These are phyloP conservation scores for Zea mays DNA, from an alignment of 176 grass and related monocot genomes.

Conservation along the genomic window DNA sequence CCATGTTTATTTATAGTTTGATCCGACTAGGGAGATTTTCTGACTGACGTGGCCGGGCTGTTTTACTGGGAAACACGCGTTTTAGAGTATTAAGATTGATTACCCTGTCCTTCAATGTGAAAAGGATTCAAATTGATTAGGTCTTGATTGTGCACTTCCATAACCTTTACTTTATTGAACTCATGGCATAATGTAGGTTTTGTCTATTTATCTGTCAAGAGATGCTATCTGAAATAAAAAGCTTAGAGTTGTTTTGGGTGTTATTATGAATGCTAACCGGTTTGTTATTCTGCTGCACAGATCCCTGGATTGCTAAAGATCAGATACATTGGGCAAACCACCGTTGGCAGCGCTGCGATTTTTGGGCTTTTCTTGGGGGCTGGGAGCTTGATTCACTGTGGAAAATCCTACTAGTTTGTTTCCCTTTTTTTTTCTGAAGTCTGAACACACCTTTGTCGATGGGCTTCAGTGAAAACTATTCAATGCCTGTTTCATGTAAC, in stretches of 20 bases:
- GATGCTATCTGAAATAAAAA: background rate
- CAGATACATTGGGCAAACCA: slow-evolving; percentile 80
- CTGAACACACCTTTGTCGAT: slow-evolving; percentile 14
- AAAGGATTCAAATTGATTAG: background rate
- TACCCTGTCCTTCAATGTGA: background rate
- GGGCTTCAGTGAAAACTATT: slow-evolving; percentile 14
- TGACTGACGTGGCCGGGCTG: no score
- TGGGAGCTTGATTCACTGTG: slow-evolving; percentile 95
- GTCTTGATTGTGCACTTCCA: background rate
- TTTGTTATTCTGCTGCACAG: slow-evolving; percentile 40
- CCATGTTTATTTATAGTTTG: no score
- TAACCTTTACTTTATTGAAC: background rate
- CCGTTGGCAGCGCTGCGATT: slow-evolving; percentile 73
- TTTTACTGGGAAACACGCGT: no score
- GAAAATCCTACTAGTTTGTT: slow-evolving; percentile 66
- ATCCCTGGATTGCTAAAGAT: slow-evolving; percentile 90
- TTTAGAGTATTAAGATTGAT: background rate
- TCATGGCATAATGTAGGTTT: background rate
- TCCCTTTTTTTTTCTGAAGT: background rate
- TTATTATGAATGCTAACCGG: background rate
- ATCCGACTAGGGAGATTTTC: no score
- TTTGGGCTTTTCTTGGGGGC: slow-evolving; percentile 87
- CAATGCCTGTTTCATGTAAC: slow-evolving; percentile 27
- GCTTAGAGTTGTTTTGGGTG: background rate
- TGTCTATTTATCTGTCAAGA: background rate